phyloP scores from a whole-genome alignment of 768 basidiomycete genomes.

The Naganishia vaughanmartiniae region DNA sequence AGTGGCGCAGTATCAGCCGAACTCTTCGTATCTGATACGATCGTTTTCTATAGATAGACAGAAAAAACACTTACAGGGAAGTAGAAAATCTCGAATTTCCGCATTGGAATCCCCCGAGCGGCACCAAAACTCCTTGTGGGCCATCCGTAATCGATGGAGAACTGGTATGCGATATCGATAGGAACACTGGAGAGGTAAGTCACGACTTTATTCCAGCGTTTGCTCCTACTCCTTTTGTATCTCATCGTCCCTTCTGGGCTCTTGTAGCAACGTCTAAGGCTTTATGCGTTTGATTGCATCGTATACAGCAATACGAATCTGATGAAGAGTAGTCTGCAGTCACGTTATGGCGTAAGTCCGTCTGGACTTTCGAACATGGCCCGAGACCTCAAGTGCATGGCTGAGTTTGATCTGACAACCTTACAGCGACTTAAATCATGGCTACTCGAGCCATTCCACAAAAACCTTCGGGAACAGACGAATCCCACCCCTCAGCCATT shows the following conservation, averaged over 20 bases:
- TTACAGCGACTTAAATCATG: slow-evolving; percentile 71
- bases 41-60: slow-evolving; percentile 69
- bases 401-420: not conserved
- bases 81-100: slow-evolving; percentile 81
- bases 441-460: slow-evolving; percentile 76
- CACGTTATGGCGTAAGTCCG: slow-evolving; percentile 78
- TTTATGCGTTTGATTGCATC: slow-evolving; percentile 88
- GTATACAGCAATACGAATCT: slow-evolving; percentile 81
- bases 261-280: slow-evolving; percentile 72
- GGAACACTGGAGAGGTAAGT: slow-evolving; percentile 65
- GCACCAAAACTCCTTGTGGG: slow-evolving; percentile 60
- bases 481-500: slow-evolving; percentile 67
- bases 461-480: slow-evolving; percentile 58
- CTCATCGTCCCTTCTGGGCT: slow-evolving; percentile 9
- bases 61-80: slow-evolving; percentile 80
- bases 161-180: slow-evolving; percentile 85
- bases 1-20: not conserved
- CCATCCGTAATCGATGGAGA: slow-evolving; percentile 90
- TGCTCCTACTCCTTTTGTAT: not conserved
- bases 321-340: slow-evolving; percentile 76
- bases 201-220: slow-evolving; percentile 15
- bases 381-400: not conserved
- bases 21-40: not conserved
- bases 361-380: slow-evolving; percentile 59
- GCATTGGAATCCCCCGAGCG: slow-evolving; percentile 68